Percentiles rank a stretch among this genome's conserved stretches.
Evolutionary conservation across 495 filamentous ascomycete genomes (phyloP).

Genomic region (Articulospora tetracladia): DNA sequence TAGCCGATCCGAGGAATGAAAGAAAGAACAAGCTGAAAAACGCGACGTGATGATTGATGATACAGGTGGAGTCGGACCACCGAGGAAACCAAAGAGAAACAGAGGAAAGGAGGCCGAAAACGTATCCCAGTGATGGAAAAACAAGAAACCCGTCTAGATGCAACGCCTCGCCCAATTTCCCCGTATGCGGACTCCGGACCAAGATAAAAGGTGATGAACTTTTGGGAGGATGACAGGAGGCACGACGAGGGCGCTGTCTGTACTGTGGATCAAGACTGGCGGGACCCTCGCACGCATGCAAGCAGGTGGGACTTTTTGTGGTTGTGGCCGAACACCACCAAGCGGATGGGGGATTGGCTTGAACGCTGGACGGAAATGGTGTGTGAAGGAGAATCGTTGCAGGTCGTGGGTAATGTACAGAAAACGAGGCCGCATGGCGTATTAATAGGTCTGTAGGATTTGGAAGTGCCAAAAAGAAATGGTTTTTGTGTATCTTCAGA

Average conservation of each 20-base stretch:
- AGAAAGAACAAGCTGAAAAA: conserved; percentile 6
- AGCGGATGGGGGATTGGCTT: background rate
- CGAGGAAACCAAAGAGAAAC: conserved; percentile 9
- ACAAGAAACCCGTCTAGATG: conserved; percentile 21
- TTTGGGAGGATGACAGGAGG: background rate
- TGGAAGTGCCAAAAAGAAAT: conserved; percentile 9
- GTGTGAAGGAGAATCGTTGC: conserved; percentile 25
- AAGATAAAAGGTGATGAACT: background rate
- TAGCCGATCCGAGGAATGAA: conserved; percentile 8
- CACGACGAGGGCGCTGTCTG: conserved; percentile 6
- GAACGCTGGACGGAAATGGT: conserved; percentile 2
- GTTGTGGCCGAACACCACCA: background rate
- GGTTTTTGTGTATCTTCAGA: conserved; percentile 13
- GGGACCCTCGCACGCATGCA: background rate
- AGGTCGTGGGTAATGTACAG: conserved; percentile 24
- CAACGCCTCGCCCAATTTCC: conserved; percentile 19
- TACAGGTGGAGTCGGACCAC: conserved; percentile 12
- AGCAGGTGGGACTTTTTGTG: background rate
- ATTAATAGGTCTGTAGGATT: conserved; percentile 15
- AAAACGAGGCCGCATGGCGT: background rate
- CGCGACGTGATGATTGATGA: conserved; percentile 5
- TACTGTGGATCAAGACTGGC: conserved; percentile 18
- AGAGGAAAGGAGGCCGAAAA: conserved; percentile 1
- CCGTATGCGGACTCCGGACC: conserved; percentile 10
- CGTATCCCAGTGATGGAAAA: conserved; percentile 1